Conservation (phyloP, 2,329 filamentous ascomycete genomes). For the Thielaviopsis ethacetica region DNA sequence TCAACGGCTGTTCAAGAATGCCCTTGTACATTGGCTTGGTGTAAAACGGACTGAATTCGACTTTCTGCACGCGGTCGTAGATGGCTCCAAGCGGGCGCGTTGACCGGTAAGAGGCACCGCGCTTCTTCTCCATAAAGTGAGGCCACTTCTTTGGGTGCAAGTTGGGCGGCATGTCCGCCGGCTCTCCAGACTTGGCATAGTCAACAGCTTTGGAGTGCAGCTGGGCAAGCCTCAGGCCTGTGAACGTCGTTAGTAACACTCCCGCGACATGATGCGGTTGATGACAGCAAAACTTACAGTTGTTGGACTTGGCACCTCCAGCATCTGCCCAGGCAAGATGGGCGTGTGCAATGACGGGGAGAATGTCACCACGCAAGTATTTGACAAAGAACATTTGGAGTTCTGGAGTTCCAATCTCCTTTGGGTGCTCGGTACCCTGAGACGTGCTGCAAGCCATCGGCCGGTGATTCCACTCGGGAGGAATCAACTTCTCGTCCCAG, state of each 20-base stretch:
- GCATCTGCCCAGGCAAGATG: constrained; percentile 66
- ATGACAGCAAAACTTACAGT: constrained; percentile 35
- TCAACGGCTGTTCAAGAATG: constrained; percentile 44
- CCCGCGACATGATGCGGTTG: neutral
- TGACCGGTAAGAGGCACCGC: constrained; percentile 45
- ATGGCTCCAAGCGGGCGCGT: constrained; percentile 59
- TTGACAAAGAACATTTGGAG: constrained; percentile 74
- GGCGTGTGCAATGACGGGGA: constrained; percentile 63
- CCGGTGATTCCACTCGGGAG: constrained; percentile 48
- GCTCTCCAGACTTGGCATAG: constrained; percentile 76
- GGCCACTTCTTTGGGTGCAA: constrained; percentile 53
- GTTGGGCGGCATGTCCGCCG: constrained; percentile 47
- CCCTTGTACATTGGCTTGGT: constrained; percentile 58
- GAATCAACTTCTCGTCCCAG: constrained; percentile 67
- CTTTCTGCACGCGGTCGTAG: constrained; percentile 55
- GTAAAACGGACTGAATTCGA: constrained; percentile 60
- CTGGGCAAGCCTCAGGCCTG: constrained; percentile 52
- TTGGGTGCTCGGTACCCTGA: constrained; percentile 10
- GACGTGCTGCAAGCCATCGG: constrained; percentile 53
- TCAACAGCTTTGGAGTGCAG: constrained; percentile 88
- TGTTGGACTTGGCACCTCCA: constrained; percentile 47
- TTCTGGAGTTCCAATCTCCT: constrained; percentile 53
- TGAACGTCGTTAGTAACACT: neutral
- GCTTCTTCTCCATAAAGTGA: constrained; percentile 70
- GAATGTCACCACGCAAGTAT: constrained; percentile 80